Evolutionary conservation across 2,329 filamentous ascomycete species (phyloP).

Genomic region (Macrophomina tecta): DNA sequence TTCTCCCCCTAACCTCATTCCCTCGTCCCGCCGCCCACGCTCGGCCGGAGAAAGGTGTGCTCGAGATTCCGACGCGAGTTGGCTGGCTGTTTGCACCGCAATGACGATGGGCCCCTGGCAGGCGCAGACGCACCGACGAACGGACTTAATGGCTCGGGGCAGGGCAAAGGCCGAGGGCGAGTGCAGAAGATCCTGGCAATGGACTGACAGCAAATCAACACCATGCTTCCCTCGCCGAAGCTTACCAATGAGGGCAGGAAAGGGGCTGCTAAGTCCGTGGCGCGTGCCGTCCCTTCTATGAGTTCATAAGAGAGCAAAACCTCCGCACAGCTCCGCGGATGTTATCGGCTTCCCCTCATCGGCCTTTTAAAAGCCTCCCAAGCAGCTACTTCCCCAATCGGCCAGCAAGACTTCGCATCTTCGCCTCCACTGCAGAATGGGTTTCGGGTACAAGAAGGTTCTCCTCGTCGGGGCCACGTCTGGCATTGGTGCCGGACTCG

Average conservation of each 20-base stretch:
- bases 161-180: not conserved
- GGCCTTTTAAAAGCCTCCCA: not conserved
- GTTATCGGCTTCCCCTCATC: not conserved
- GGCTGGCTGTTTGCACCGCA: no score
- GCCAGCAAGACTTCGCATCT: no score
- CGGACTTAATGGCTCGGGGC: not conserved
- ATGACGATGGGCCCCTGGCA: no score
- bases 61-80: not conserved
- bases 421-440: constrained; percentile 40
- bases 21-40: no score
- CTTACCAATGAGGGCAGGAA: constrained; percentile 8
- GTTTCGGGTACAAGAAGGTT: constrained; percentile 58
- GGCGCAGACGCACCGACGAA: not conserved
- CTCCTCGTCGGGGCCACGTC: constrained; percentile 61
- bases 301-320: not conserved
- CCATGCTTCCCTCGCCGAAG: not conserved
- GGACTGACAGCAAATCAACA: not conserved
- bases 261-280: not conserved
- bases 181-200: not conserved
- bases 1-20: no score
- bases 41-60: not conserved
- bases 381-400: no score
- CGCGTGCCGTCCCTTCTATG: constrained; percentile 6
- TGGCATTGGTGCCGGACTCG: constrained; percentile 59
- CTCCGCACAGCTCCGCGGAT: not conserved